Evolutionary conservation across 129 eudicot species (phyloP).

Genomic region (Calendula officinalis): DNA sequence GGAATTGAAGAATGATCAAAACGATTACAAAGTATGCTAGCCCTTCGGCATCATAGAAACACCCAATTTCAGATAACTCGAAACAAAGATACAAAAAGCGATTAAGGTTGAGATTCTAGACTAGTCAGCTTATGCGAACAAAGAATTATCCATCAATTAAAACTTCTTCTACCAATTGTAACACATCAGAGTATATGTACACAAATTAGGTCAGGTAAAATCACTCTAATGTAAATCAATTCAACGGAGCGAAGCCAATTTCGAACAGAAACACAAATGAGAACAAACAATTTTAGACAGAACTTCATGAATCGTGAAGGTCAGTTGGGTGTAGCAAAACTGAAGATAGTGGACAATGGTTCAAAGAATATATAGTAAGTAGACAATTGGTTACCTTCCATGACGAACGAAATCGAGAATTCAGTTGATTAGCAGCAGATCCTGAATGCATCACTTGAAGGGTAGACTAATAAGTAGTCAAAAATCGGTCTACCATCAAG

Average conservation of each 20-base stretch:
- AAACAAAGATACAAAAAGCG: background rate
- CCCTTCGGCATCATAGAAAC: background rate
- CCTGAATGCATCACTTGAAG: conserved; percentile 28
- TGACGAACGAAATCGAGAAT: conserved; percentile 15
- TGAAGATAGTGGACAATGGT: too few species aligned
- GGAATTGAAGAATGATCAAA: background rate
- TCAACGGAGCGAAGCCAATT: background rate
- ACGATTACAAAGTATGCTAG: background rate
- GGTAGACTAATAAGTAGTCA: too few species aligned
- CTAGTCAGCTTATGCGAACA: conserved; percentile 6
- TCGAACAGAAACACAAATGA: background rate
- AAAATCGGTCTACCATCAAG: conserved; percentile 25
- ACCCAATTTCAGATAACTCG: conserved; percentile 5
- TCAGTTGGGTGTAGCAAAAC: too few species aligned
- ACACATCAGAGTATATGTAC: too few species aligned
- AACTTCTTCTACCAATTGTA: too few species aligned
- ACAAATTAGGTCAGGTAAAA: conserved; percentile 27
- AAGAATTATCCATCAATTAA: conserved; percentile 7
- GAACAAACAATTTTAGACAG: background rate
- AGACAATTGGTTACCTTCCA: conserved; percentile 26
- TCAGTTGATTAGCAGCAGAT: conserved; percentile 20
- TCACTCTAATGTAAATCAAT: background rate
- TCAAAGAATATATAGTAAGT: too few species aligned
- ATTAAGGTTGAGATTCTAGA: background rate
- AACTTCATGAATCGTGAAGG: background rate